A percentile compares a stretch with the other conserved stretches of the same genome.
Conservation (phyloP, 2,329 filamentous ascomycete genomes). For the Lomentospora prolificans region DNA sequence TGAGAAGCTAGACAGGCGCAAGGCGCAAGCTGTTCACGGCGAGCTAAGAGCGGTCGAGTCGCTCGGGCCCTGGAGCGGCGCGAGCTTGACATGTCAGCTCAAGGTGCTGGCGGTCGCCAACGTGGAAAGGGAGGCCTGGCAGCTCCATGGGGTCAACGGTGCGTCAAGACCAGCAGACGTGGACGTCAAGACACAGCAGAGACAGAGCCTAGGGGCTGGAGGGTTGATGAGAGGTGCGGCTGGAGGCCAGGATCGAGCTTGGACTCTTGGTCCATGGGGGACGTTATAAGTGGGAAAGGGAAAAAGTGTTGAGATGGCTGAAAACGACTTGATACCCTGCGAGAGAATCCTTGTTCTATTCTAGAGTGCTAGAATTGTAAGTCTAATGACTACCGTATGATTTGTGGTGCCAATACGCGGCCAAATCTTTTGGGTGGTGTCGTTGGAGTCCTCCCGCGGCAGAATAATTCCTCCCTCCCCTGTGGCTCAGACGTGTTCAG, state of each 20-base stretch:
- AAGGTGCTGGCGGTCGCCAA: slow-evolving; percentile 60
- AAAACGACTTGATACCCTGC: neutral
- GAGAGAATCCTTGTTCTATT: neutral
- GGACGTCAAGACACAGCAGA: slow-evolving; percentile 45
- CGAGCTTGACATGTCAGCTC: slow-evolving; percentile 58
- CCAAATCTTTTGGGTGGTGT: neutral
- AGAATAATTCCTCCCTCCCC: neutral
- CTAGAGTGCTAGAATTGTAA: neutral
- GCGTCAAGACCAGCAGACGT: slow-evolving; percentile 51
- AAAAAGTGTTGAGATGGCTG: neutral
- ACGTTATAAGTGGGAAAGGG: neutral
- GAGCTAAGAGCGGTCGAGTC: slow-evolving; percentile 57
- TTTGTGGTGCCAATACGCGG: neutral
- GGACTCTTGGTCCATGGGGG: neutral
- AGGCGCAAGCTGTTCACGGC: slow-evolving; percentile 35
- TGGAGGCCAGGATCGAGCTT: slow-evolving; percentile 2
- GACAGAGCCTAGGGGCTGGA: slow-evolving; percentile 55
- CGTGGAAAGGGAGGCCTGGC: slow-evolving; percentile 62
- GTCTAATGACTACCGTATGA: neutral
- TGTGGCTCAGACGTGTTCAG: slow-evolving; percentile 3
- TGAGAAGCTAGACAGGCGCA: slow-evolving; percentile 39
- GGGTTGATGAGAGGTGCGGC: slow-evolving; percentile 23
- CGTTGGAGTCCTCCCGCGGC: slow-evolving; percentile 7
- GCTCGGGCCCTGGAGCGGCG: slow-evolving; percentile 65
- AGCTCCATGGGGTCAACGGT: slow-evolving; percentile 54